Base-by-base conservation (phyloP, 2,329 filamentous ascomycete genomes). In the Hypoxylon sp. region DNA sequence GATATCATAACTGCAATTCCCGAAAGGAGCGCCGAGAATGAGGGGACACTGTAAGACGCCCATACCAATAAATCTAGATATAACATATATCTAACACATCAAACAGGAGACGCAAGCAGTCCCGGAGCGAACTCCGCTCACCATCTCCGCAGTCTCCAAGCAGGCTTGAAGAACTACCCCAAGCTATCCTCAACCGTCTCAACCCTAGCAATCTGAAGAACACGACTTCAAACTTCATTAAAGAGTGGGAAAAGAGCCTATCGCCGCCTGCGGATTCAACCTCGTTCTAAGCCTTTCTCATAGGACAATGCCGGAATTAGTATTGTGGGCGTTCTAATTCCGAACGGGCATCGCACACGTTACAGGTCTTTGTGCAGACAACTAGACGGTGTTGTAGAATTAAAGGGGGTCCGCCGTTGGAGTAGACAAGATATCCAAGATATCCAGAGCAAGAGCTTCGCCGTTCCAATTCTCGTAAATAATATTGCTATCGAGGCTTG, bases 241-340 rank as follows among this genome's bases (percentile, higher is more conserved):
- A 90, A 70, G 94, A 97, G 77, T 97, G 93, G 93, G 95, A 98
- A 82, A 93, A 89, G 79, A 92, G 88, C 71, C 82, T 94, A 13
- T 89, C 86, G 1, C 84, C 88, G 34, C 82, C 86, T 0, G 74
- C 79, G 2, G 77, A 76, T 13, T 63, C 65, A n/a, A 60, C 65
- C 25, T 67, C 67, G 11, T 73, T 71, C 60, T 71, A 69, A 52
- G 55, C 53, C 19, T 46, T 17, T 56, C 36, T 56, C 28, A 56
- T 56, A 56, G 53, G 53, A 34, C 38, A 56, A 11, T 9, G 25
- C 30, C 38, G 38, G 53, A 56, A 56, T 46, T 56, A 46, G 53
- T 46, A 28, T 34, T 56, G 25, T 56, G 53, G 53, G 53, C 53
- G 28, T 46, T 56, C 21, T 50, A 50, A 21, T 34, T 50, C 30